phyloP scores from a whole-genome alignment of 371 early-diverging fungal species.

The Mucor racemosus region DNA sequence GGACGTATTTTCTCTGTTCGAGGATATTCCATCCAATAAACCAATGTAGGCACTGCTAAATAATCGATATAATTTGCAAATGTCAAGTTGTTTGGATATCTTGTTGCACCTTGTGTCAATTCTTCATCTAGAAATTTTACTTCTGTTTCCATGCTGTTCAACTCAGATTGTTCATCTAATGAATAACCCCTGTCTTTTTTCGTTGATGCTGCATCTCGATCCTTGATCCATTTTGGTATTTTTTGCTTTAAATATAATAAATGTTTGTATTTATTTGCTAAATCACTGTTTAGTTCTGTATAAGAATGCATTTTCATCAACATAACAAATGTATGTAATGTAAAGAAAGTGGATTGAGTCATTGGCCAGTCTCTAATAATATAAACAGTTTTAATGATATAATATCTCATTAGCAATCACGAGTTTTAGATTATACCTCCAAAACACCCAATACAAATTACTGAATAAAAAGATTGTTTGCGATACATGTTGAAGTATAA shows the following conservation, averaged over 20 bases:
- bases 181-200: too few relatives aligned
- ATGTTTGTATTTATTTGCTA: slow-evolving; percentile 55
- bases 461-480: slow-evolving; percentile 66
- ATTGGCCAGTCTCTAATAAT: slow-evolving; percentile 78
- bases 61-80: slow-evolving; percentile 82
- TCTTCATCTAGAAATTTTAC: slow-evolving; percentile 63
- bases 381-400: background rate
- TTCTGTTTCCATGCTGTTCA: slow-evolving; percentile 40
- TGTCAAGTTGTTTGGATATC: slow-evolving; percentile 83
- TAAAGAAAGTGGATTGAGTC: slow-evolving; percentile 86
- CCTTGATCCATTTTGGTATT: slow-evolving; percentile 29
- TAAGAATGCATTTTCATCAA: slow-evolving; percentile 94
- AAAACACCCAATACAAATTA: slow-evolving; percentile 64
- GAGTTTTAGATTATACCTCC: slow-evolving; percentile 52
- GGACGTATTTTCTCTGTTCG: slow-evolving; percentile 83
- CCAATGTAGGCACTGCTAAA: slow-evolving; percentile 85
- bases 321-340: slow-evolving; percentile 84
- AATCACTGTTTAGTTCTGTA: slow-evolving; percentile 69
- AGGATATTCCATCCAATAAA: slow-evolving; percentile 91
- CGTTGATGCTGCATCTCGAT: background rate
- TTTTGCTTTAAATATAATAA: slow-evolving; percentile 42
- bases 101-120: slow-evolving; percentile 52
- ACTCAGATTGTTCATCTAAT: background rate
- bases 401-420: too few relatives aligned
- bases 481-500: slow-evolving; percentile 68